Base-by-base conservation (phyloP, 2,329 filamentous ascomycete genomes). In the Fusarium verrucosum region DNA sequence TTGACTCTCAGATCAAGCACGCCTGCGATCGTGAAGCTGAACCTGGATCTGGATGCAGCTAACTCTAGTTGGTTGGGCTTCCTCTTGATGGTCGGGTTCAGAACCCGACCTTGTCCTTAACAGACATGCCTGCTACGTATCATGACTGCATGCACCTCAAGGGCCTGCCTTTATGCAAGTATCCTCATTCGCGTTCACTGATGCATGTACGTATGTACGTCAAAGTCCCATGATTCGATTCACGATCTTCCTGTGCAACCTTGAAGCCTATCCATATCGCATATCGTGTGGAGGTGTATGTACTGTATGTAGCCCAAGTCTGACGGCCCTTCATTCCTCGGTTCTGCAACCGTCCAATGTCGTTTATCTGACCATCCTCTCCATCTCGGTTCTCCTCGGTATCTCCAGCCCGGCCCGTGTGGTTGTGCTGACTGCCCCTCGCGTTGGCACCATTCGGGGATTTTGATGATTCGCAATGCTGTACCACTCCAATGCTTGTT, bases 101-200 rank as follows among this genome's bases (percentile, higher is more conserved):
- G 56, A 58, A 44, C 62, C 69, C 47, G 51, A 58, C 54, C n/a
- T 61, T 66, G 51, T 56, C 53, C 59, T 52, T 38, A 44, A 67
- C 52, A 56, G 46, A 42, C 58, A 63, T 62, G 64, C 50, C 50
- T 70, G 68, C 69, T 68, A 65, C 70, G 55, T 68, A 71, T 69
- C 68, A 62, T 69, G 61, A 58, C 58, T 72, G 60, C 70, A 70
- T 72, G 66, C 65, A 57, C 63, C 50, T 57, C 60, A 64, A 66
- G 58, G 57, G 62, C 71, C n/a, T 62, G n/a, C n/a, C n/a, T 68
- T 64, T 26, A 66, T 70, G 70, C 68, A 68, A 45, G 60, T 50
- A 46, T 66, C 58, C 66, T 72, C 58, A 69, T 67, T 69, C 65
- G 65, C 52, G 41, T 60, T 35, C 36, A 36, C 65, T 53, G 51